These are phyloP conservation scores for Euphrasia confusa DNA, from an alignment of 257 asterid species.

Conservation along the genomic window DNA sequence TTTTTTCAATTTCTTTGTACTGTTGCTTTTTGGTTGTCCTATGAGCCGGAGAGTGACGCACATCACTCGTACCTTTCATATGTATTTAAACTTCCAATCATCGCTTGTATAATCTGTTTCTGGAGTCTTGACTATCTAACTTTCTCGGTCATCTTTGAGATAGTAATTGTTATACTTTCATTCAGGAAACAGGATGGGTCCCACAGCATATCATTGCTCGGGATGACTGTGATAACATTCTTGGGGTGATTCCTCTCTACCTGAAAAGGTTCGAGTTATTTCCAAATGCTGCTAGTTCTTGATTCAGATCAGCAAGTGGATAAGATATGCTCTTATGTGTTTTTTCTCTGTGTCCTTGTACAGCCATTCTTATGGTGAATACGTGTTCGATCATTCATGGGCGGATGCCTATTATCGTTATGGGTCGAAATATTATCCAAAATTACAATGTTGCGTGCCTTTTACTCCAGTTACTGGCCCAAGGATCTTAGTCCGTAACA, in stretches of 20 bases:
- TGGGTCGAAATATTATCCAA: slow-evolving; percentile 93
- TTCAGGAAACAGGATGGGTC: slow-evolving; percentile 92
- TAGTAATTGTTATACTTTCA: slow-evolving; percentile 25
- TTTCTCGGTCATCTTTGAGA: slow-evolving; percentile 20
- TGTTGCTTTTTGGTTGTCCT: no score
- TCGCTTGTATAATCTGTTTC: no score
- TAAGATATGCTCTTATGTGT: slow-evolving; percentile 11
- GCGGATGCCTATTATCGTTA: slow-evolving; percentile 87
- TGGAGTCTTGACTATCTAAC: slow-evolving; percentile 7
- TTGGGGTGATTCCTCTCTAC: slow-evolving; percentile 92
- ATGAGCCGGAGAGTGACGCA: no score
- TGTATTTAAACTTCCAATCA: no score
- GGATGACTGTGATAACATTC: slow-evolving; percentile 53
- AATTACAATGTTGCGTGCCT: slow-evolving; percentile 83
- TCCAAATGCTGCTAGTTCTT: background rate
- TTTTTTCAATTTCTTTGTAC: no score
- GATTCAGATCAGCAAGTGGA: background rate
- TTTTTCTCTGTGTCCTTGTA: slow-evolving; percentile 27
- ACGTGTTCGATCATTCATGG: slow-evolving; percentile 98
- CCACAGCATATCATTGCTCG: slow-evolving; percentile 83
- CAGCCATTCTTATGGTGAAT: slow-evolving; percentile 99
- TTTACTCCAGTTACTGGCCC: slow-evolving; percentile 96
- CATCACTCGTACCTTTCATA: no score
- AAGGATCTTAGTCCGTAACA: slow-evolving; percentile 81
- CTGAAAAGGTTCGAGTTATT: slow-evolving; percentile 69